These are phyloP conservation scores for Boletus sp. DNA, from an alignment of 768 basidiomycete genomes.

Conservation along the genomic window DNA sequence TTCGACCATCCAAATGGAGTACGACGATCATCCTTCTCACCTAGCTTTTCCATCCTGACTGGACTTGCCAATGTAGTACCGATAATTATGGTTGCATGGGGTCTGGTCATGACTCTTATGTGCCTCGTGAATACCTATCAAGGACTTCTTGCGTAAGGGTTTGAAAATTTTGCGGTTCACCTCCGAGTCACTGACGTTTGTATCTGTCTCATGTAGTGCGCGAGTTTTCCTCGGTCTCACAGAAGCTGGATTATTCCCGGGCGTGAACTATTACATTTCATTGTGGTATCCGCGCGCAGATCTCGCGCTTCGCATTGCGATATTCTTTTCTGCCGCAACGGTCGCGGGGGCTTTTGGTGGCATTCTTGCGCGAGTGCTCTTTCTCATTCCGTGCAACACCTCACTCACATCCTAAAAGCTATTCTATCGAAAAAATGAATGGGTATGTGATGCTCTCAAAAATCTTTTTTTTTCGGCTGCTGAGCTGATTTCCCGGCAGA, in stretches of 20 bases:
- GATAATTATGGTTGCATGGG: constrained; percentile 39
- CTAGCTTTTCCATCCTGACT: constrained; percentile 6
- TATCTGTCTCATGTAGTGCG: constrained; percentile 23
- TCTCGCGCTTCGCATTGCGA: constrained; percentile 53
- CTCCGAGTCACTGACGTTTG: background rate
- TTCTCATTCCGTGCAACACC: background rate
- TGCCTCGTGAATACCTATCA: constrained; percentile 35
- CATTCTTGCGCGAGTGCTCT: constrained; percentile 40
- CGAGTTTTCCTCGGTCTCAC: constrained; percentile 46
- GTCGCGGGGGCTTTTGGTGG: constrained; percentile 53
- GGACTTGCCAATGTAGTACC: constrained; percentile 33
- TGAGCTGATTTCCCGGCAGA: constrained; percentile 6
- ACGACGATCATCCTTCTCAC: background rate
- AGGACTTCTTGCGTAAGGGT: constrained; percentile 31
- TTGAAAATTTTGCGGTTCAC: background rate
- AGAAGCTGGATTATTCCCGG: constrained; percentile 46
- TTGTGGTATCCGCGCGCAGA: constrained; percentile 62
- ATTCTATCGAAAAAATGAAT: constrained; percentile 32
- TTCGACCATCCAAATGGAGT: constrained; percentile 38
- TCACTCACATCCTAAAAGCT: constrained; percentile 27
- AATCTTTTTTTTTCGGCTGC: background rate
- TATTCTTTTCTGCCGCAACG: constrained; percentile 64
- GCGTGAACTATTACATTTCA: constrained; percentile 46
- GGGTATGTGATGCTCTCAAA: constrained; percentile 29
- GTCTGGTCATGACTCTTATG: constrained; percentile 39